Evolutionary conservation across 2,329 filamentous ascomycete genomes (phyloP), one percentile per base, ranked within the genome.

Genomic region (Alternaria arborescens): DNA sequence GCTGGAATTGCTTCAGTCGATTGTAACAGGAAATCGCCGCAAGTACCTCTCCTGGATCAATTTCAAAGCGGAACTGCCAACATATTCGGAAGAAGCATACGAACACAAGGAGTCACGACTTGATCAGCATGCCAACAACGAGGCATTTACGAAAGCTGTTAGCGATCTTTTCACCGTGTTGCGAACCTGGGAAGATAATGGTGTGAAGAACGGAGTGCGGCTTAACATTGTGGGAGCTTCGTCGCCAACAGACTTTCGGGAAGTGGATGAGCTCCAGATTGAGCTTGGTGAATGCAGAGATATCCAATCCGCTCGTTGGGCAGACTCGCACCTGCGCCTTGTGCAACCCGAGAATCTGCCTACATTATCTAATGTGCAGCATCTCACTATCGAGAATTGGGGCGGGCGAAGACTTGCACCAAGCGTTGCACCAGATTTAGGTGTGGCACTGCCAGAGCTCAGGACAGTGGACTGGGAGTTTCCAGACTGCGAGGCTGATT

Each of bases 81-180:
- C 42, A 48, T 60, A 62, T 43, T 28, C 55, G 28, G 30, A 34
- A 24, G 60, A 62, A 53, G 55, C 60, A 53, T 55, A 32, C 34
- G 32, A 14, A 38, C 55, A 38, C 12, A 48, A 42, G 14, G 46
- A 60, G 11, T 59, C 52, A 28, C 44, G 32, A 28, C n/a, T 55
- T 30, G 55, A 59, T 42, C 52, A 34, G 32, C 26, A 42, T 42
- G 12, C 24, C 20, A 56, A 55, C 26, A 47, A 59, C 36, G 36
- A 51, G 36, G 34, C 47, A 32, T 62, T 59, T 43, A 52, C 55
- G 30, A 40, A 51, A 48, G 36, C 12, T 11, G 46, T 59, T 36
- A 30, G n/a, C 26, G 36, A 55, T 8, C 28, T 62, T 22, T 55
- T 55, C 12, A 38, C 18, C 11, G 44, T 58, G 10, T 46, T 62